phyloP scores from a whole-genome alignment of 129 eudicot genomes.

The Arctium lappa region DNA sequence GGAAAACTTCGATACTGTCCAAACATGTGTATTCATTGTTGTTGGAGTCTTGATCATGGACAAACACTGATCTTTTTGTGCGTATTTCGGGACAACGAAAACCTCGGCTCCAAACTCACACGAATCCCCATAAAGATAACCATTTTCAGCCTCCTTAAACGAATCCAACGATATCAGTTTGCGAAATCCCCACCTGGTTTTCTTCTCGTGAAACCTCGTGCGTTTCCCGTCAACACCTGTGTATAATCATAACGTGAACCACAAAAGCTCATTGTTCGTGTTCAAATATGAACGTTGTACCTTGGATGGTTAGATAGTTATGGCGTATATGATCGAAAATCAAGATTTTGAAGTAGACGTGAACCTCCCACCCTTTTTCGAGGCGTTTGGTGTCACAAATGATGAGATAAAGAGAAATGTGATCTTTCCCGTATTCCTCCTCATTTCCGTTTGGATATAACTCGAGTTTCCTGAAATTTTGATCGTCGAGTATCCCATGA shows the following conservation, averaged over 20 bases:
- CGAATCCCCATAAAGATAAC: slow-evolving; percentile 32
- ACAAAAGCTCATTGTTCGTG: not conserved
- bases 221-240: slow-evolving; percentile 28
- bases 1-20: slow-evolving; percentile 26
- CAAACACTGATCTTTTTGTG: slow-evolving; percentile 28
- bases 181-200: slow-evolving; percentile 31
- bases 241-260: not conserved
- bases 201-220: slow-evolving; percentile 32
- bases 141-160: slow-evolving; percentile 25
- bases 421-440: slow-evolving; percentile 17
- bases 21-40: slow-evolving; percentile 13
- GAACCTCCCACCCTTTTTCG: slow-evolving; percentile 29
- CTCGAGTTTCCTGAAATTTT: slow-evolving; percentile 26
- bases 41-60: slow-evolving; percentile 31
- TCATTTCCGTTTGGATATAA: slow-evolving; percentile 35
- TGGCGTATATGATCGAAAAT: slow-evolving; percentile 34
- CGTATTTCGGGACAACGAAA: slow-evolving; percentile 34
- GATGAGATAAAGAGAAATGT: slow-evolving; percentile 32
- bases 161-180: slow-evolving; percentile 34
- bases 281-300: not conserved
- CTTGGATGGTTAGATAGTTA: slow-evolving; percentile 38
- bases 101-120: slow-evolving; percentile 45
- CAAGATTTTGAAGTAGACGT: slow-evolving; percentile 32
- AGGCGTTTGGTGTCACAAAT: slow-evolving; percentile 25
- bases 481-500: not conserved